phyloP scores from a whole-genome alignment of 805 yeast genomes.

The Cyberlindnera japonica region DNA sequence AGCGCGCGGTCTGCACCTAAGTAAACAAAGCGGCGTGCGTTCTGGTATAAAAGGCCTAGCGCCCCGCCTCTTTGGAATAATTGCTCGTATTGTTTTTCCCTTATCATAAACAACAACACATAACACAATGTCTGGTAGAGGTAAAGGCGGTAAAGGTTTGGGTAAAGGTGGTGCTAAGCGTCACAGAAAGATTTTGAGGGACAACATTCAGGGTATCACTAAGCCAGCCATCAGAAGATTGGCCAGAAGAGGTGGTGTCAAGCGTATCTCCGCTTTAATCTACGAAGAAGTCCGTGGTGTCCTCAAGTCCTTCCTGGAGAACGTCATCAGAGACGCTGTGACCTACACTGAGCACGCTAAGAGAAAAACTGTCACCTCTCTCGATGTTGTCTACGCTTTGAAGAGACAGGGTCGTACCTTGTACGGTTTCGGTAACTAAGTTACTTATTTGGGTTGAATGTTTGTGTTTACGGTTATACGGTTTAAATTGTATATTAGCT shows the following conservation, averaged over 20 bases:
- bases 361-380: constrained; percentile 99
- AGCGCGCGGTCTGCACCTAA: too few species aligned
- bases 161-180: constrained; percentile 99
- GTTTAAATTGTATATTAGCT: too few species aligned
- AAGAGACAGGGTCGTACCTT: constrained; percentile 99
- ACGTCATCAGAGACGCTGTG: constrained; percentile 98
- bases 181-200: constrained; percentile 99
- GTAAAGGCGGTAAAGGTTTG: constrained; percentile 99
- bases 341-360: constrained; percentile 99
- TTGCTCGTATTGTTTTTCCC: not conserved
- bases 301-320: constrained; percentile 90
- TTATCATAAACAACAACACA: constrained; percentile 26
- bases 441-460: too few species aligned
- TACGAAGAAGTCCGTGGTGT: constrained; percentile 99
- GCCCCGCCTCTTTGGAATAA: not conserved
- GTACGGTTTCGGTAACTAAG: constrained; percentile 99
- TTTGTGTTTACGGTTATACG: too few species aligned
- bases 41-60: too few species aligned
- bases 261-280: constrained; percentile 98
- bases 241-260: constrained; percentile 99
- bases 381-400: constrained; percentile 98
- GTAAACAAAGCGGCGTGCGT: too few species aligned
- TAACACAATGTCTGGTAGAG: constrained; percentile 91
- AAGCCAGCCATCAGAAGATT: constrained; percentile 99
- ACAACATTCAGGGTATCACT: constrained; percentile 99